Conservation (phyloP, 2,329 filamentous ascomycete species). For the Epichloe baconii region DNA sequence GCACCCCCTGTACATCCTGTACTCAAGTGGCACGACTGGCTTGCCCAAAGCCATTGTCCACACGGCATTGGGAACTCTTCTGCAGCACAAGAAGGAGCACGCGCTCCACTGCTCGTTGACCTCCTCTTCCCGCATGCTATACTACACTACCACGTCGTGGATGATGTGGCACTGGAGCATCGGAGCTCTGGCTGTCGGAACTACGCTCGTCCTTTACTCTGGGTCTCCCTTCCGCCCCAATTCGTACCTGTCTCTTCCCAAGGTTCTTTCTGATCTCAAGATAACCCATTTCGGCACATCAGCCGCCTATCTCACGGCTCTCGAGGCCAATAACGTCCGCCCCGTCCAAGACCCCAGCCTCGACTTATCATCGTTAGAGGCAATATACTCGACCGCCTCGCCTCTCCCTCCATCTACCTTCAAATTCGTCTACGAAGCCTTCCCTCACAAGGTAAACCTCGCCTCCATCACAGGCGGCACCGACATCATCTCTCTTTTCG, state of each 20-base stretch:
- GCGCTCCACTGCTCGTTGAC: constrained; percentile 72
- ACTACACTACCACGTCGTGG: constrained; percentile 92
- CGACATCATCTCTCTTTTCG: constrained; percentile 92
- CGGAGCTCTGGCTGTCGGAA: constrained; percentile 69
- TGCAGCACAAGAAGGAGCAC: constrained; percentile 97
- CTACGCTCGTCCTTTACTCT: constrained; percentile 78
- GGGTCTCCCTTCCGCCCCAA: constrained; percentile 78
- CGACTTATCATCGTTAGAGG: constrained; percentile 54
- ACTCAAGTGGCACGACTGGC: constrained; percentile 80
- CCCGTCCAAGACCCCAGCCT: constrained; percentile 41
- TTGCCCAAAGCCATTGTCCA: constrained; percentile 91
- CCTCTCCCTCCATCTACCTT: constrained; percentile 90
- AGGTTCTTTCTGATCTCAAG: constrained; percentile 62
- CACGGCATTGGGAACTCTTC: constrained; percentile 73
- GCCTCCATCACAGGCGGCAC: constrained; percentile 92
- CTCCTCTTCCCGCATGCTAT: constrained; percentile 63
- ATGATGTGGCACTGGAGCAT: constrained; percentile 99
- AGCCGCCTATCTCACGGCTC: constrained; percentile 80
- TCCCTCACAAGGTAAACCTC: constrained; percentile 70
- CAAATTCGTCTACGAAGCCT: constrained; percentile 72
- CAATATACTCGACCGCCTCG: constrained; percentile 89
- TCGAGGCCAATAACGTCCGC: constrained; percentile 62
- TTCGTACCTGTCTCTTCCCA: constrained; percentile 69
- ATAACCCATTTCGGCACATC: constrained; percentile 94
- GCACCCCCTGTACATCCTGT: constrained; percentile 81